Evolutionary conservation across 495 filamentous ascomycete genomes (phyloP), one percentile per base, ranked within the genome.

Genomic region (Lineolata rhizophorae): DNA sequence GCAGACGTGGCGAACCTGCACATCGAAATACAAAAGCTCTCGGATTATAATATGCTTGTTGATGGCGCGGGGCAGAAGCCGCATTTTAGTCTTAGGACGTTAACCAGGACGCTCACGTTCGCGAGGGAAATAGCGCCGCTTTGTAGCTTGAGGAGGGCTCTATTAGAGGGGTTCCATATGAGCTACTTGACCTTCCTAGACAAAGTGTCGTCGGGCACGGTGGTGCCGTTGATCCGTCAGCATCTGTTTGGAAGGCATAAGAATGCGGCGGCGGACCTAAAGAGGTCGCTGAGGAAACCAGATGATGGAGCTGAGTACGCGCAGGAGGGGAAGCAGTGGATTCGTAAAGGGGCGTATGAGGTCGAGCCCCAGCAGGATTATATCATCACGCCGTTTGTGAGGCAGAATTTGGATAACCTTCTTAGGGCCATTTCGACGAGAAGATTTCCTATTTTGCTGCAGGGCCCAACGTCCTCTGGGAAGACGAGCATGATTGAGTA

Each of bases 401-500:
- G 85, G 51, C 72, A 76, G 32, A 99, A 99, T 41, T 60, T 99
- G 34, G 67, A 91, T 40, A 99, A 95, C 43, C 55, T 99, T 11
- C 81, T 94, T 16, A 61, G 90, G 43, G 90, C 90, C 14, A 80
- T 76, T 27, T 92, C 85, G 0, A 93, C 84, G 5, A 65, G 83
- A 20, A 69, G 76, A 34, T 95, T 90, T 50, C 90, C 90, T 9
- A 76, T 99, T 27, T 57, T 99, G n/a, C 70, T 99, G 12, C 90
- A 99, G 47, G 90, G 90, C 3, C 90, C 90, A 15, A 99, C 90
- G 0, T 95, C 87, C 22, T 72, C 82, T 20, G 90, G 90, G 34
- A 99, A 99, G 53, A 99, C 90, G 0, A 93, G 84, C 48, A 94
- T 99, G 90, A 85, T 99, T 32, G 85, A 94, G 49, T 92, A 92